Conservation (phyloP, 345 rosid species). For the Mangifera indica region DNA sequence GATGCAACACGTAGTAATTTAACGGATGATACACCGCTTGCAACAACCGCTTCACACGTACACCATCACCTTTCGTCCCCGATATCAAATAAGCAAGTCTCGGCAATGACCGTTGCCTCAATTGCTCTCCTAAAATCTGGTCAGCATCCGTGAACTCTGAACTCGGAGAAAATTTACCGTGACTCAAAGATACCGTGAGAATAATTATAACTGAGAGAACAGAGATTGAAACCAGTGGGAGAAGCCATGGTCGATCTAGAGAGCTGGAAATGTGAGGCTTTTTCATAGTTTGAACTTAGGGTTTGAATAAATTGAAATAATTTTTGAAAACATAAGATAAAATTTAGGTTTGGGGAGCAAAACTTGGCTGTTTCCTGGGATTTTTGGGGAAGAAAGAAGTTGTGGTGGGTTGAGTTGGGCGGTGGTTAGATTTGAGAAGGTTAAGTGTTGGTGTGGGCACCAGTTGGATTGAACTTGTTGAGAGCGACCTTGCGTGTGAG, state of each 20-base stretch:
- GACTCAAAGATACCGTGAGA: conserved; percentile 34
- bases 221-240: conserved; percentile 32
- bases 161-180: conserved; percentile 30
- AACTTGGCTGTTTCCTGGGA: neutral
- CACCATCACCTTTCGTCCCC: conserved; percentile 76
- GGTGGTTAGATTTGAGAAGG: neutral
- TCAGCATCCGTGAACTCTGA: conserved; percentile 17
- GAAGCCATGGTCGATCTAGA: conserved; percentile 47
- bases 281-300: conserved; percentile 47
- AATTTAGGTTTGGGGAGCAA: neutral
- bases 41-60: conserved; percentile 57
- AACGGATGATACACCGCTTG: conserved; percentile 75
- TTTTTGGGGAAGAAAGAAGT: neutral
- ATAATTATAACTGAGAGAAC: conserved; percentile 41
- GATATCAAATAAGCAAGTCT: conserved; percentile 70
- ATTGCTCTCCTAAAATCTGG: conserved; percentile 16
- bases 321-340: neutral
- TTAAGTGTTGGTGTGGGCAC: conserved; percentile 1
- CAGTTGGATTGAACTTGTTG: neutral
- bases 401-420: neutral
- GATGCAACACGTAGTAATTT: conserved; percentile 74
- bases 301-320: neutral
- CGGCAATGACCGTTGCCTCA: conserved; percentile 41
- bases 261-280: conserved; percentile 46
- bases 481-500: neutral